Conservation (phyloP, 2,329 filamentous ascomycete species). For the Colletotrichum agaves region DNA sequence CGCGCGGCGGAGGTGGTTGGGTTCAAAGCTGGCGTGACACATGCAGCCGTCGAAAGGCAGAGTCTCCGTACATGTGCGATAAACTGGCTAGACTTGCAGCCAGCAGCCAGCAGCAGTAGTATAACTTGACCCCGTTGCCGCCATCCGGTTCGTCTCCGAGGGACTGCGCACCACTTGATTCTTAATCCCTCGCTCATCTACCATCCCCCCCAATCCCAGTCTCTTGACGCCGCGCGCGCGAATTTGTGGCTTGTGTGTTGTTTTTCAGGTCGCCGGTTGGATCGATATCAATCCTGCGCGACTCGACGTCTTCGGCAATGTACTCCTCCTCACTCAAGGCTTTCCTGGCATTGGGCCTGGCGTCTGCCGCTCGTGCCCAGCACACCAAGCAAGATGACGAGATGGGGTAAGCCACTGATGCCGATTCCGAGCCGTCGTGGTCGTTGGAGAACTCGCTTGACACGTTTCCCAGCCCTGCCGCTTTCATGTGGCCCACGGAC, state of each 20-base stretch:
- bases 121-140: conserved; percentile 27
- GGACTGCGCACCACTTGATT: conserved; percentile 23
- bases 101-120: not conserved
- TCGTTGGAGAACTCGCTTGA: conserved; percentile 39
- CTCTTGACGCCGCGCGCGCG: not conserved
- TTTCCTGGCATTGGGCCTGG: conserved; percentile 24
- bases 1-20: conserved; percentile 18
- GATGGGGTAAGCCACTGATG: conserved; percentile 36
- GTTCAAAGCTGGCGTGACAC: not conserved
- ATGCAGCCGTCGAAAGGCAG: not conserved
- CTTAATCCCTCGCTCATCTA: conserved; percentile 17
- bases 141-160: conserved; percentile 9
- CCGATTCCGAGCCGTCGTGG: not conserved
- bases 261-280: not conserved
- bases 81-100: conserved; percentile 9
- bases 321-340: conserved; percentile 20
- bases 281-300: not conserved
- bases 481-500: conserved; percentile 66
- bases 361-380: conserved; percentile 18
- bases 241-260: not conserved
- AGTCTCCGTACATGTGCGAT: not conserved
- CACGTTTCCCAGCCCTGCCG: conserved; percentile 52
- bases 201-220: not conserved
- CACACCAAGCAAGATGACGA: conserved; percentile 30
- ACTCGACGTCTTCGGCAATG: conserved; percentile 1